Percentiles rank a stretch among this genome's conserved stretches.
Conservation (phyloP, 2,329 filamentous ascomycete species). For the Colletotrichum scovillei region DNA sequence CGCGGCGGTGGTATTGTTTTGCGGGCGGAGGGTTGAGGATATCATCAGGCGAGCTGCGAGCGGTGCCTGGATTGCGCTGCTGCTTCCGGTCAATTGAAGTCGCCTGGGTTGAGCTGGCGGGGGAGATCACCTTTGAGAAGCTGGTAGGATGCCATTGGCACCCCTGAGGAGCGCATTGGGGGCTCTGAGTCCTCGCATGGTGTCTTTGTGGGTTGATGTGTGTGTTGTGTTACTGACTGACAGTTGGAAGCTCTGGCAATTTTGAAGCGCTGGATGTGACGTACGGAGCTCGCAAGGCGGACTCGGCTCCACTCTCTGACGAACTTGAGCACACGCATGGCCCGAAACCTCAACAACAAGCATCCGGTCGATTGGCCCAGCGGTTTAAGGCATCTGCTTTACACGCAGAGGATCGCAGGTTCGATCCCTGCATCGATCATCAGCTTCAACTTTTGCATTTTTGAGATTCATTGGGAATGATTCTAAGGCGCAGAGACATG, state of each 20-base stretch:
- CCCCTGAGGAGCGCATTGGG: constrained; percentile 13
- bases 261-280: background rate
- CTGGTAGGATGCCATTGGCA: constrained; percentile 28
- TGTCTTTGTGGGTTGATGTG: background rate
- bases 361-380: constrained; percentile 47
- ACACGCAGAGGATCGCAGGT: constrained; percentile 58
- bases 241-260: background rate
- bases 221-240: background rate
- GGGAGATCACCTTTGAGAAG: constrained; percentile 8
- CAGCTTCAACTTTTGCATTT: too few species aligned
- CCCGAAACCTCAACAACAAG: fast-evolving
- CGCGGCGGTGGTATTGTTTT: background rate
- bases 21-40: background rate
- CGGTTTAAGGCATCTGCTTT: constrained; percentile 55
- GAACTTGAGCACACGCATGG: fast-evolving
- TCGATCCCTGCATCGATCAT: constrained; percentile 53
- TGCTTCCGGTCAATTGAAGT: background rate
- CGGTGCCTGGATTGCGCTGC: constrained; percentile 12
- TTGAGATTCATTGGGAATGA: background rate
- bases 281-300: background rate
- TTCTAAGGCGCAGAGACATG: too few species aligned
- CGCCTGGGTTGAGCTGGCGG: too few species aligned
- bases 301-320: background rate
- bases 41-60: constrained; percentile 22
- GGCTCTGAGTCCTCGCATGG: constrained; percentile 11